These are phyloP conservation scores for Aristolochia californica DNA, from an alignment of 164 flowering plant species.

Conservation along the genomic window DNA sequence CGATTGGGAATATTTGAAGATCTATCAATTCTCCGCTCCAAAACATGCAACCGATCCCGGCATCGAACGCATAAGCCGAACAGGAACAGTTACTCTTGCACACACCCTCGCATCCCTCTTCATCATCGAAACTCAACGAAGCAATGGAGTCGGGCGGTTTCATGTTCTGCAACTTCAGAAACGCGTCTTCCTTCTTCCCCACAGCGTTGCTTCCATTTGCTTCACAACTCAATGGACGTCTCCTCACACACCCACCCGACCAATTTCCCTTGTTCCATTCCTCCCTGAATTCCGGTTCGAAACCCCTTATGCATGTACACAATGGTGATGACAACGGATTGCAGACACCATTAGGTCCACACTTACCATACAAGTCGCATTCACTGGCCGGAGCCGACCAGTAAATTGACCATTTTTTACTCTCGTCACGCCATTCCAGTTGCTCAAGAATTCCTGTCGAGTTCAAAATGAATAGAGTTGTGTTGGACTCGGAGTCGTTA, in stretches of 20 bases:
- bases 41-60: conserved; percentile 13
- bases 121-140: background rate
- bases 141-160: conserved; percentile 21
- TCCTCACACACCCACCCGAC: background rate
- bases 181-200: conserved; percentile 19
- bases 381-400: background rate
- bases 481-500: background rate
- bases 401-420: background rate
- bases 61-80: conserved; percentile 10
- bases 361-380: background rate
- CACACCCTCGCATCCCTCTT: background rate
- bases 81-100: conserved; percentile 15
- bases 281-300: conserved; percentile 12
- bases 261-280: conserved; percentile 14
- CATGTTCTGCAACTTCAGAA: conserved; percentile 13
- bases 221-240: background rate
- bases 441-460: background rate
- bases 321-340: conserved; percentile 3
- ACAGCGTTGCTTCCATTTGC: background rate
- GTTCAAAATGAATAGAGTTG: background rate
- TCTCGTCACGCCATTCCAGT: background rate
- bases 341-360: background rate
- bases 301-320: conserved; percentile 32
- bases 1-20: background rate
- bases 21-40: conserved; percentile 15